These are phyloP conservation scores for Cinnamomum chago DNA, from an alignment of 164 flowering plant species.

Conservation along the genomic window DNA sequence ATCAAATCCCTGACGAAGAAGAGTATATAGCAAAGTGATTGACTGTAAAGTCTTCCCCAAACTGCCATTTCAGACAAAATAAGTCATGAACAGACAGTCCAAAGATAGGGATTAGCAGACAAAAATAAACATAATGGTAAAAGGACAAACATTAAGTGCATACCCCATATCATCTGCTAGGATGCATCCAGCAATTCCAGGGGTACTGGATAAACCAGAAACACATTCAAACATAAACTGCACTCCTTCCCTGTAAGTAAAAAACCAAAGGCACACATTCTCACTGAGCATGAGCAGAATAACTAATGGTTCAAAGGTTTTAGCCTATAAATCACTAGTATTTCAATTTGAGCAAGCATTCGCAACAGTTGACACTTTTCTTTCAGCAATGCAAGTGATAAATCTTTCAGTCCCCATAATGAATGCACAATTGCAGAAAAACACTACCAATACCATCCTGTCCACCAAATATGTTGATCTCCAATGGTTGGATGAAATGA, in stretches of 20 bases:
- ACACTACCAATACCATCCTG: neutral
- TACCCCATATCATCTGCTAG: slow-evolving; percentile 99
- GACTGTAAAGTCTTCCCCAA: slow-evolving; percentile 98
- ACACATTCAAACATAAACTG: slow-evolving; percentile 98
- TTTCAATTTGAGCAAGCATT: neutral
- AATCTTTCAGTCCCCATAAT: neutral
- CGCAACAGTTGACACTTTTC: neutral
- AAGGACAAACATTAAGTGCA: neutral
- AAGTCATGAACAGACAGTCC: neutral
- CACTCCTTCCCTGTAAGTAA: slow-evolving; percentile 86
- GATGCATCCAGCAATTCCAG: slow-evolving; percentile 78
- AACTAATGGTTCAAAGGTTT: neutral
- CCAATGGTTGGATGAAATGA: neutral
- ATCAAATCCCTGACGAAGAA: slow-evolving; percentile 94
- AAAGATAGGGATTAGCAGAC: neutral
- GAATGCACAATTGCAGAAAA: neutral
- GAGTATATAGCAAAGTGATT: slow-evolving; percentile 85
- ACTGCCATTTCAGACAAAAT: slow-evolving; percentile 35
- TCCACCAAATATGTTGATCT: neutral
- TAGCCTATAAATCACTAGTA: neutral
- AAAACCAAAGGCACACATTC: slow-evolving; percentile 1
- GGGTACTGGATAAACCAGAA: slow-evolving; percentile 51
- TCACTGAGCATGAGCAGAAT: no score
- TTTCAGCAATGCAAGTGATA: neutral
- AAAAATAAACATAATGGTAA: neutral